These are phyloP conservation scores for Colletotrichum costaricense DNA, from an alignment of 2,329 filamentous ascomycete genomes.

Conservation along the genomic window DNA sequence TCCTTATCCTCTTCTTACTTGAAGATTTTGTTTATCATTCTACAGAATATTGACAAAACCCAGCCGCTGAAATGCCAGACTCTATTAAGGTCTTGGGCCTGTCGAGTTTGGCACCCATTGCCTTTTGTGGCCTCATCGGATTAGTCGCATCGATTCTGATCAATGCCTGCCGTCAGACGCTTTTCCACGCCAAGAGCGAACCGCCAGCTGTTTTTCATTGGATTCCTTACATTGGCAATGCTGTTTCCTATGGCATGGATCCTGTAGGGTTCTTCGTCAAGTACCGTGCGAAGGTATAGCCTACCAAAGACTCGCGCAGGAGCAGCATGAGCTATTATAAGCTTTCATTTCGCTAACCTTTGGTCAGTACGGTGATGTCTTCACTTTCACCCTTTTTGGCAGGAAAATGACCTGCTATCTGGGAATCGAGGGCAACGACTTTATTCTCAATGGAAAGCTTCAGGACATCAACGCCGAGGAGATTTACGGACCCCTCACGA, in stretches of 20 bases:
- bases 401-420: background rate
- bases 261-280: background rate
- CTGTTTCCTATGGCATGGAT: background rate
- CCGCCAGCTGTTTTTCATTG: background rate
- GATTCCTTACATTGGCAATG: background rate
- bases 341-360: no score
- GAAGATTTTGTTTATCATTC: background rate
- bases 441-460: constrained; percentile 66
- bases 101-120: background rate
- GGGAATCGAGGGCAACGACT: constrained; percentile 60
- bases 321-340: no score
- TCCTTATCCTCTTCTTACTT: background rate
- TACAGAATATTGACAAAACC: background rate
- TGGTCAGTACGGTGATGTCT: background rate
- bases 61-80: background rate
- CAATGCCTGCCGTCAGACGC: background rate
- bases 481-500: constrained; percentile 62
- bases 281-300: background rate
- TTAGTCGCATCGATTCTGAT: background rate
- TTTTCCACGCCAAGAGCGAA: background rate
- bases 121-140: background rate
- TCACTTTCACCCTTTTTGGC: background rate
- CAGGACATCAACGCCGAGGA: constrained; percentile 66
- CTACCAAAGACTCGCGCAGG: no score
- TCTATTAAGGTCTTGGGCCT: background rate